A percentile compares a stretch with the other conserved stretches of the same genome.
phyloP scores from a whole-genome alignment of 139 green algal genomes.

The Tetraselmis striata region DNA sequence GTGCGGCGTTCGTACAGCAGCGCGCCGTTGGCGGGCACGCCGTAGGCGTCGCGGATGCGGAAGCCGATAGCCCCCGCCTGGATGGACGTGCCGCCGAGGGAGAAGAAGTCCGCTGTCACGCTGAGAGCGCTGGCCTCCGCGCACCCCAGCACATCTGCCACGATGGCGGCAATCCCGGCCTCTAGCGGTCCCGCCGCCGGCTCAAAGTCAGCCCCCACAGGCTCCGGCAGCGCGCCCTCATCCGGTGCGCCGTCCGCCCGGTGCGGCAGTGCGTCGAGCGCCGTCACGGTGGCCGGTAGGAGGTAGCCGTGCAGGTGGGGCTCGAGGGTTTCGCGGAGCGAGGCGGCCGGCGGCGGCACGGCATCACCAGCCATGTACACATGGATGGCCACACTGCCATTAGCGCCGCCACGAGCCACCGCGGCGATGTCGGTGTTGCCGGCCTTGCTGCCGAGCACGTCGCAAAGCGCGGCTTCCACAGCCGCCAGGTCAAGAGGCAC shows the following conservation, averaged over 20 bases:
- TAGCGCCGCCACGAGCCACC: too few species aligned
- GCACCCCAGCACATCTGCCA: too few species aligned
- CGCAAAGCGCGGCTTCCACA: not conserved
- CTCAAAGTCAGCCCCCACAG: too few species aligned
- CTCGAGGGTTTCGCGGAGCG: too few species aligned
- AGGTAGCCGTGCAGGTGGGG: not conserved
- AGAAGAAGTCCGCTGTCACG: not conserved
- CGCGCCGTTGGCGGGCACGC: not conserved
- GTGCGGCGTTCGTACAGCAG: not conserved
- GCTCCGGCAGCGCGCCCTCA: too few species aligned
- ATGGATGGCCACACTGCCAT: too few species aligned
- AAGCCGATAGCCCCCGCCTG: not conserved
- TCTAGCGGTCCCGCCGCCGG: too few species aligned
- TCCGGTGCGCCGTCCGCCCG: too few species aligned
- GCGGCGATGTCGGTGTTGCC: not conserved
- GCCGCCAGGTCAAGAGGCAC: not conserved
- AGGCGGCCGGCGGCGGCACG: too few species aligned
- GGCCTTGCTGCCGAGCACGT: not conserved
- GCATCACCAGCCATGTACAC: too few species aligned
- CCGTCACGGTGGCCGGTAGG: not conserved
- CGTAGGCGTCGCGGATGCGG: not conserved
- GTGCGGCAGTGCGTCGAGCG: not conserved
- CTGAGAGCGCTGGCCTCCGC: too few species aligned
- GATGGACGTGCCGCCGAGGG: not conserved
- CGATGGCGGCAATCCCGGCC: too few species aligned